These are phyloP conservation scores for Ilyonectria robusta DNA, from an alignment of 2,329 filamentous ascomycete genomes.

Conservation along the genomic window DNA sequence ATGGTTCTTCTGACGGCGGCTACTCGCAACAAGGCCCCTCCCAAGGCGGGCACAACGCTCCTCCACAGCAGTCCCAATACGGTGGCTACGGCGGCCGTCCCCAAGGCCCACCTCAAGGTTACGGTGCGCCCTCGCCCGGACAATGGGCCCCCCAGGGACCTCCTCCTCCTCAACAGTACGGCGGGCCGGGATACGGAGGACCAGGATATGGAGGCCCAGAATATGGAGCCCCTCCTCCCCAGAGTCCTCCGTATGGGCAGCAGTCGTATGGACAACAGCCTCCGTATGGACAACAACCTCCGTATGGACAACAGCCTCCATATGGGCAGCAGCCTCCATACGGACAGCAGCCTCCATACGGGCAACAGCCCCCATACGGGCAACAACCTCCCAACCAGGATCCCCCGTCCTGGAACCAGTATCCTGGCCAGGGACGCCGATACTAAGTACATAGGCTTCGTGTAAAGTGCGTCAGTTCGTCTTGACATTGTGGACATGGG, in stretches of 20 bases:
- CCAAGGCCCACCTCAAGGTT: constrained; percentile 28
- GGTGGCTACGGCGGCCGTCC: constrained; percentile 49
- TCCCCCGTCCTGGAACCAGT: constrained; percentile 53
- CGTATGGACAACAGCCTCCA: constrained; percentile 39
- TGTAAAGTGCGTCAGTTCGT: not conserved
- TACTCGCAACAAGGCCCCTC: constrained; percentile 43
- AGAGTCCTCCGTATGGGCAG: constrained; percentile 40
- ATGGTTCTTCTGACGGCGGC: constrained; percentile 43
- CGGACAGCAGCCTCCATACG: constrained; percentile 40
- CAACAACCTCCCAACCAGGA: constrained; percentile 40
- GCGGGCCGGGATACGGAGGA: constrained; percentile 28
- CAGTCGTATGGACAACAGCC: constrained; percentile 36
- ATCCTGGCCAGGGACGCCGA: constrained; percentile 56
- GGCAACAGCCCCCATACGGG: constrained; percentile 37
- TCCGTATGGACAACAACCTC: constrained; percentile 28
- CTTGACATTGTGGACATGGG: constrained; percentile 1
- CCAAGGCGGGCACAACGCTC: constrained; percentile 41
- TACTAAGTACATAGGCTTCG: constrained; percentile 42
- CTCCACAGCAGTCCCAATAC: constrained; percentile 53
- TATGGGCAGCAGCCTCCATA: constrained; percentile 39
- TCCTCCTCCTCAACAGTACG: constrained; percentile 49
- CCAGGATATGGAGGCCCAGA: constrained; percentile 29
- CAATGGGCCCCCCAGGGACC: constrained; percentile 48
- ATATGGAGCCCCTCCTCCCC: constrained; percentile 42
- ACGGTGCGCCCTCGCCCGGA: constrained; percentile 48